Percentiles rank a stretch among this genome's conserved stretches.
phyloP scores from a whole-genome alignment of 2,329 filamentous ascomycete species.

The Trichoderma semiorbis region DNA sequence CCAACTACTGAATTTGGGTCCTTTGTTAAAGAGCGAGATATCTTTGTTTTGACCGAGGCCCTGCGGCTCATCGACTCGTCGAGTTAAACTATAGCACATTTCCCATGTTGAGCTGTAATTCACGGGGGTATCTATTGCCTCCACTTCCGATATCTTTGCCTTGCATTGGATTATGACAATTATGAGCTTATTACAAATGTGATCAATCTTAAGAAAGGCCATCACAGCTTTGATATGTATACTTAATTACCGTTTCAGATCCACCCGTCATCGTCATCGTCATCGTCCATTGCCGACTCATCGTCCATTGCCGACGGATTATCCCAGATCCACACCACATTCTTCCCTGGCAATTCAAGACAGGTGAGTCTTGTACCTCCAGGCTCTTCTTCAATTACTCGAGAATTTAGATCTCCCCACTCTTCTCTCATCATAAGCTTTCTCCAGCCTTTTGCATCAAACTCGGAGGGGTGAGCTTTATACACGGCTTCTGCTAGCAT shows the following conservation, averaged over 20 bases:
- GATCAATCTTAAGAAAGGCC: neutral
- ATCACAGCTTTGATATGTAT: neutral
- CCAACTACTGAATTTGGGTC: neutral
- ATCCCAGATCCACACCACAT: too few relatives aligned
- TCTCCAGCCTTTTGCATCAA: too few relatives aligned
- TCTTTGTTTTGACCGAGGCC: neutral
- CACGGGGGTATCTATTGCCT: neutral
- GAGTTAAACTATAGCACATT: neutral
- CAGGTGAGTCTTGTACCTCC: too few relatives aligned
- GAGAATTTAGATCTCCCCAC: neutral
- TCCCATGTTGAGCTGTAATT: neutral
- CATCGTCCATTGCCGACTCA: neutral
- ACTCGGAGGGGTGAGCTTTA: neutral
- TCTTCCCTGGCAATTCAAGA: too few relatives aligned
- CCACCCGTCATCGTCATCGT: too few relatives aligned
- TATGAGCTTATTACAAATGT: neutral
- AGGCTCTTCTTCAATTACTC: too few relatives aligned
- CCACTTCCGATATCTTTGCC: neutral
- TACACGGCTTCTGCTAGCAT: constrained; percentile 44
- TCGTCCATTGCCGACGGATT: too few relatives aligned
- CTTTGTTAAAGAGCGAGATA: neutral
- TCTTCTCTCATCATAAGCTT: constrained; percentile 26
- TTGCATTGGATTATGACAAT: neutral
- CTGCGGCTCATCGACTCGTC: neutral
- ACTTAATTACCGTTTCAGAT: neutral